Evolutionary conservation across 1,284 basidiomycete species (phyloP).

Genomic region (Rhodotorula sp.): DNA sequence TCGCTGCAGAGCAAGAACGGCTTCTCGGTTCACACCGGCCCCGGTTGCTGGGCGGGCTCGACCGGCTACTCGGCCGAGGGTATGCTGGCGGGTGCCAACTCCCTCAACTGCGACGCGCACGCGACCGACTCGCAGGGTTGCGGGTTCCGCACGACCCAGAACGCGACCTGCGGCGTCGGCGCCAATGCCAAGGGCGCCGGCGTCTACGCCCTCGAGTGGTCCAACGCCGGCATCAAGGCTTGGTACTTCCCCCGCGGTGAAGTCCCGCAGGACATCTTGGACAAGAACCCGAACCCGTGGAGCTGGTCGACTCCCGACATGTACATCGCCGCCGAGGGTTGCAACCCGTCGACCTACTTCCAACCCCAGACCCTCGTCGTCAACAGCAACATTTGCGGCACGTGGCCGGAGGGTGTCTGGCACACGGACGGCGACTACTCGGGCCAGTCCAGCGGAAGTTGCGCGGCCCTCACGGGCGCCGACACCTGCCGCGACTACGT

Average conservation of each 20-base stretch:
- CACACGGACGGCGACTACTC: constrained; percentile 13
- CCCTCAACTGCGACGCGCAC: constrained; percentile 24
- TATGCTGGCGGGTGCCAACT: constrained; percentile 15
- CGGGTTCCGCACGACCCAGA: constrained; percentile 15
- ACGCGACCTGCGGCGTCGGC: constrained; percentile 24
- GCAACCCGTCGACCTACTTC: constrained; percentile 30
- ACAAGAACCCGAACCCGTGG: constrained; percentile 23
- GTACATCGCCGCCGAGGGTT: constrained; percentile 8
- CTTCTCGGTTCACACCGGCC: constrained; percentile 22
- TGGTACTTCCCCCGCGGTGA: constrained; percentile 29
- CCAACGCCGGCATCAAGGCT: constrained; percentile 22
- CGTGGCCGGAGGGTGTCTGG: constrained; percentile 20
- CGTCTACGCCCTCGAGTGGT: constrained; percentile 25
- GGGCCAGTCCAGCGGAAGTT: constrained; percentile 11
- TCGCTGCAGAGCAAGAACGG: constrained; percentile 18
- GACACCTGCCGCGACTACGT: constrained; percentile 18
- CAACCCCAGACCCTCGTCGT: constrained; percentile 17
- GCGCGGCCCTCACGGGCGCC: constrained; percentile 7
- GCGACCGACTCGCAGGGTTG: constrained; percentile 19
- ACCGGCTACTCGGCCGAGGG: constrained; percentile 17
- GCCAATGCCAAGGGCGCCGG: constrained; percentile 40
- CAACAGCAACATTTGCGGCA: constrained; percentile 24
- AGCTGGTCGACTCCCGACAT: constrained; percentile 23
- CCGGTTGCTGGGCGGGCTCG: constrained; percentile 30
- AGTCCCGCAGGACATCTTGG: constrained; percentile 19